Evolutionary conservation across 352 stramenopile species (phyloP).

Genomic region (Phytopythium cucurbitacearum): DNA sequence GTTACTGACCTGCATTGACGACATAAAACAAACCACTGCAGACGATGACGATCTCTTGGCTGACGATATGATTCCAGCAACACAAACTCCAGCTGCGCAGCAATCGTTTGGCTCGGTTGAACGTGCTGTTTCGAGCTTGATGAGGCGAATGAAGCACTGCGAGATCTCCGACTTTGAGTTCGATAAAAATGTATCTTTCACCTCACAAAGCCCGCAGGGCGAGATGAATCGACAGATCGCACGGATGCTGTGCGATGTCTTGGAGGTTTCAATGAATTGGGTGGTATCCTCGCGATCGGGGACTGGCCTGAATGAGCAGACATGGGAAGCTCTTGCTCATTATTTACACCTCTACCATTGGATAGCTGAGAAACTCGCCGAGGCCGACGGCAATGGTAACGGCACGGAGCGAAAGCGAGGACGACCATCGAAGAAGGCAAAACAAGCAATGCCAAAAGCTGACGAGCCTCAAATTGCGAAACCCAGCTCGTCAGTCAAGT

Average conservation of each 20-base stretch:
- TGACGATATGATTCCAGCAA: conserved; percentile 27
- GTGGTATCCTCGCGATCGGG: conserved; percentile 8
- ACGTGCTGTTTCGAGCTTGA: conserved; percentile 22
- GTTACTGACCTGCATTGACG: conserved; percentile 23
- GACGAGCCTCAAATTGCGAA: not conserved
- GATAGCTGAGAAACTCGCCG: conserved; percentile 13
- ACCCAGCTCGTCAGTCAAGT: not conserved
- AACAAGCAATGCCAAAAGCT: not conserved
- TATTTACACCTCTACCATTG: conserved; percentile 34
- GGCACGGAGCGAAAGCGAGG: conserved; percentile 10
- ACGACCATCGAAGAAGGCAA: conserved; percentile 9
- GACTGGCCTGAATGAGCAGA: conserved; percentile 7
- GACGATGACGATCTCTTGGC: conserved; percentile 29
- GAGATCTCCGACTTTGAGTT: conserved; percentile 45
- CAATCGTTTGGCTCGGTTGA: conserved; percentile 18
- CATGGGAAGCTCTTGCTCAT: conserved; percentile 17
- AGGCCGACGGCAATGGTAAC: conserved; percentile 9
- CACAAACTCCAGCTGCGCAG: conserved; percentile 22
- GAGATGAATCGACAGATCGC: conserved; percentile 28
- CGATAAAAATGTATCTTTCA: conserved; percentile 39
- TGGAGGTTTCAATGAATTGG: conserved; percentile 42
- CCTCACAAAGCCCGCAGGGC: conserved; percentile 13
- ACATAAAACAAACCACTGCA: conserved; percentile 12
- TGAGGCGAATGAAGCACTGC: conserved; percentile 44
- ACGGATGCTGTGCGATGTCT: conserved; percentile 19